phyloP scores from a whole-genome alignment of 768 basidiomycete species.

The Amanita thiersii region DNA sequence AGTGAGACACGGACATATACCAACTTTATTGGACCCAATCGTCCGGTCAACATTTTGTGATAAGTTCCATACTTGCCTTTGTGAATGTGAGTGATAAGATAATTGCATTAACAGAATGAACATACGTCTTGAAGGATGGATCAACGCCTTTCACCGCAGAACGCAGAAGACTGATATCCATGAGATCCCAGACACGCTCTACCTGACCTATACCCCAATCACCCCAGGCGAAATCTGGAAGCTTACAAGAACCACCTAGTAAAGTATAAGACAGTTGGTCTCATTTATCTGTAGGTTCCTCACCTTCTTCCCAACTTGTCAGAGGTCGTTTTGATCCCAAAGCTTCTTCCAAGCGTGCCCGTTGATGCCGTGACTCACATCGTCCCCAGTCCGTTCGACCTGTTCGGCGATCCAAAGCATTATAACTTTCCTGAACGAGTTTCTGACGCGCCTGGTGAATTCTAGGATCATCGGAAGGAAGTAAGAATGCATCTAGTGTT shows the following conservation, averaged over 20 bases:
- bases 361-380: conserved; percentile 88
- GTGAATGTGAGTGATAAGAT: conserved; percentile 9
- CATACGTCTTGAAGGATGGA: conserved; percentile 83
- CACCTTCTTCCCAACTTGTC: conserved; percentile 91
- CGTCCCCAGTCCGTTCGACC: conserved; percentile 87
- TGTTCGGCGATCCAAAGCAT: conserved; percentile 55
- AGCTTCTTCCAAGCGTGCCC: conserved; percentile 75
- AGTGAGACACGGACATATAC: conserved; percentile 89
- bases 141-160: conserved; percentile 77
- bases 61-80: conserved; percentile 87
- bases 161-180: conserved; percentile 86
- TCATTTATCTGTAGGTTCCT: conserved; percentile 9
- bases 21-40: conserved; percentile 70
- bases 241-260: conserved; percentile 71
- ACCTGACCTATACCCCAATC: conserved; percentile 94
- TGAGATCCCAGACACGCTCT: conserved; percentile 90
- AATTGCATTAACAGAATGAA: conserved; percentile 8
- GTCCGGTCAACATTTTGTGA: conserved; percentile 95
- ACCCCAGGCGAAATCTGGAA: conserved; percentile 87
- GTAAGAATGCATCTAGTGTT: conserved; percentile 86
- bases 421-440: conserved; percentile 62
- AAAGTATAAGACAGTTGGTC: conserved; percentile 4
- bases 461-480: conserved; percentile 84
- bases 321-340: conserved; percentile 80
- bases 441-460: conserved; percentile 86